These are phyloP conservation scores for Starmerella floris DNA, from an alignment of 805 yeast genomes.

Conservation along the genomic window DNA sequence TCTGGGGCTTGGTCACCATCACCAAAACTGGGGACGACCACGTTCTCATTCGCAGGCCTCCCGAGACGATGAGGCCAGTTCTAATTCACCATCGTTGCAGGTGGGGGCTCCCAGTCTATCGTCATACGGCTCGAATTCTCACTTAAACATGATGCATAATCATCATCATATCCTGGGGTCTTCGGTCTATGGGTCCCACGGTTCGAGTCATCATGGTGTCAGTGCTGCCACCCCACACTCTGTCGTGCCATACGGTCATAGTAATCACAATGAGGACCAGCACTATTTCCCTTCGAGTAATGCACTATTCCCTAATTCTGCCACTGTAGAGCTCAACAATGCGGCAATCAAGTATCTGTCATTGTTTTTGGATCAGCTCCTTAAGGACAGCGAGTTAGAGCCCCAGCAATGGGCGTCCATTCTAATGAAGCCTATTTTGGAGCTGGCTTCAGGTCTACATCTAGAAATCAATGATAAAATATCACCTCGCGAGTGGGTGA, in stretches of 20 bases:
- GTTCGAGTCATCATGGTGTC: background rate
- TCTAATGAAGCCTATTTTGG: slow-evolving; percentile 39
- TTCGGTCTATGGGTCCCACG: background rate
- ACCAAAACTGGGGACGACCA: slow-evolving; percentile 1
- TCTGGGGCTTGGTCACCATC: slow-evolving; percentile 3
- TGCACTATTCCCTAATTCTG: slow-evolving; percentile 16
- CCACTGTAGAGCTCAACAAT: slow-evolving; percentile 24
- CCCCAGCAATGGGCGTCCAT: slow-evolving; percentile 46
- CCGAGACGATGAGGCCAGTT: background rate
- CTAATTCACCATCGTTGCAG: background rate
- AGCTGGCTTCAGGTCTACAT: slow-evolving; percentile 45
- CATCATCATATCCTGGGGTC: no score
- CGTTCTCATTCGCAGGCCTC: slow-evolving; percentile 3
- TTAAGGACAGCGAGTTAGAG: slow-evolving; percentile 27
- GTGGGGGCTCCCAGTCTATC: background rate
- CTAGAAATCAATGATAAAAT: slow-evolving; percentile 54
- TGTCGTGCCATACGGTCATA: no score
- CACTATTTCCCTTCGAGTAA: slow-evolving; percentile 8
- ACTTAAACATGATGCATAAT: background rate
- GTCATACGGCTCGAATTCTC: background rate
- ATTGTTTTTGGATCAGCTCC: slow-evolving; percentile 24
- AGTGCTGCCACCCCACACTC: background rate
- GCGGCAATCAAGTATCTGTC: slow-evolving; percentile 25
- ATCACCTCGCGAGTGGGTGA: slow-evolving; percentile 79
- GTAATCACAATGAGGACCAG: background rate